phyloP scores from a whole-genome alignment of 2,329 filamentous ascomycete genomes.

The Metarhizium sp. region DNA sequence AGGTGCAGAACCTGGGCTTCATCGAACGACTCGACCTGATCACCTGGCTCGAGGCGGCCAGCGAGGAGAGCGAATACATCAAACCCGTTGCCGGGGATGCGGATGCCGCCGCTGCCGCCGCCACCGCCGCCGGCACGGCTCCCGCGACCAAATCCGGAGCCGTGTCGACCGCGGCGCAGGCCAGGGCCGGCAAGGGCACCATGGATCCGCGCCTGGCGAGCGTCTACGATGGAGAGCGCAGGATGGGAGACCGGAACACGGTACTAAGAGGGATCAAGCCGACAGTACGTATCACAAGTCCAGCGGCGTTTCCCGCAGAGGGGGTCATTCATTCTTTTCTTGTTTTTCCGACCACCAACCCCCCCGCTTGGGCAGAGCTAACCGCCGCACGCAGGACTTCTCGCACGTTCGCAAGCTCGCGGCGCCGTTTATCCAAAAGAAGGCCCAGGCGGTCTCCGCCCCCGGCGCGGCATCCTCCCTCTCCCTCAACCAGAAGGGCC shows the following conservation, averaged over 20 bases:
- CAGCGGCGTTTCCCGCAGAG: not conserved
- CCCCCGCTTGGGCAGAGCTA: not conserved
- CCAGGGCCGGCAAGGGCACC: constrained; percentile 51
- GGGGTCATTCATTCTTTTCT: too few relatives aligned
- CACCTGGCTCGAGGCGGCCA: constrained; percentile 85
- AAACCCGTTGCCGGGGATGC: constrained; percentile 65
- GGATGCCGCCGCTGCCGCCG: constrained; percentile 29
- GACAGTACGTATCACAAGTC: constrained; percentile 48
- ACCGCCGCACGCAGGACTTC: constrained; percentile 61
- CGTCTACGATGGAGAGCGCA: constrained; percentile 86
- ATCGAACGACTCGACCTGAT: constrained; percentile 86
- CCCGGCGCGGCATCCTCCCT: constrained; percentile 35
- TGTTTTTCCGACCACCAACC: not conserved
- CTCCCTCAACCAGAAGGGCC: constrained; percentile 43
- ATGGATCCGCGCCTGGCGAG: constrained; percentile 74
- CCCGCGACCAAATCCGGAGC: constrained; percentile 25
- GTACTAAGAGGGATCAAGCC: constrained; percentile 80
- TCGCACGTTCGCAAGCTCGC: constrained; percentile 85
- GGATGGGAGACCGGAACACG: constrained; percentile 87
- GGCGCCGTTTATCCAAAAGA: constrained; percentile 61
- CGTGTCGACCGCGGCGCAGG: constrained; percentile 32
- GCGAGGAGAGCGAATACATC: constrained; percentile 88
- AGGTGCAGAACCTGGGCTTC: constrained; percentile 82
- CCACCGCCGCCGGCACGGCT: constrained; percentile 6
- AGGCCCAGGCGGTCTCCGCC: constrained; percentile 33